phyloP scores from a whole-genome alignment of 1,284 basidiomycete species.

The Fomes fomentarius region DNA sequence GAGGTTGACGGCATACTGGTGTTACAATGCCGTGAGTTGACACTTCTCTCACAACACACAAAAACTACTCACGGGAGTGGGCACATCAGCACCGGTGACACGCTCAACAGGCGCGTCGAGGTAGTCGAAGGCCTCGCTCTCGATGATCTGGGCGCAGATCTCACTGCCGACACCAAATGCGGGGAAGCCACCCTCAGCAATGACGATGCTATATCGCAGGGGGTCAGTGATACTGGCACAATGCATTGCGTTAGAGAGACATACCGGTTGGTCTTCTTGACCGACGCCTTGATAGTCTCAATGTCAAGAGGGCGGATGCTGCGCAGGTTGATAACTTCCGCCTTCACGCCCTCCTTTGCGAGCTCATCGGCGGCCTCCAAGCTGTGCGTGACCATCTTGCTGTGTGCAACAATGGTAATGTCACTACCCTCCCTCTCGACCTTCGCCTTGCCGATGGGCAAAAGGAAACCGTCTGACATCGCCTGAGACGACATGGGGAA shows the following conservation, averaged over 20 bases:
- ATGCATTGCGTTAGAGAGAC: conserved; percentile 15
- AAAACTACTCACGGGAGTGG: conserved; percentile 81
- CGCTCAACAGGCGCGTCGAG: conserved; percentile 98
- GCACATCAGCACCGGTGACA: conserved; percentile 96
- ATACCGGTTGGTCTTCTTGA: conserved; percentile 98
- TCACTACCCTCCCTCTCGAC: conserved; percentile 93
- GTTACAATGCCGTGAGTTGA: neutral
- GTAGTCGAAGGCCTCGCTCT: conserved; percentile 96
- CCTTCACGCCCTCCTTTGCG: conserved; percentile 96
- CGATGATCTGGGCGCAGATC: conserved; percentile 95
- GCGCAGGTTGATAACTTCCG: conserved; percentile 98
- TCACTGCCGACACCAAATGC: conserved; percentile 98
- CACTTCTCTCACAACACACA: conserved; percentile 5
- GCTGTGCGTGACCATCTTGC: conserved; percentile 93
- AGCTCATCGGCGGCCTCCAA: conserved; percentile 92
- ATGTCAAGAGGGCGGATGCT: conserved; percentile 96
- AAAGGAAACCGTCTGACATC: conserved; percentile 92
- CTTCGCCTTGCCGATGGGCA: conserved; percentile 98
- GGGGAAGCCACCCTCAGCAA: conserved; percentile 98
- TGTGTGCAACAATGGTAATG: conserved; percentile 96
- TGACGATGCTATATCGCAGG: conserved; percentile 66
- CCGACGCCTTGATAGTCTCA: conserved; percentile 92
- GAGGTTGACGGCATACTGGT: conserved; percentile 86
- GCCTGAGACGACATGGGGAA: conserved; percentile 97
- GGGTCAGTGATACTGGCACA: neutral